These are phyloP conservation scores for Misopates orontium DNA, from an alignment of 257 asterid species.

Conservation along the genomic window DNA sequence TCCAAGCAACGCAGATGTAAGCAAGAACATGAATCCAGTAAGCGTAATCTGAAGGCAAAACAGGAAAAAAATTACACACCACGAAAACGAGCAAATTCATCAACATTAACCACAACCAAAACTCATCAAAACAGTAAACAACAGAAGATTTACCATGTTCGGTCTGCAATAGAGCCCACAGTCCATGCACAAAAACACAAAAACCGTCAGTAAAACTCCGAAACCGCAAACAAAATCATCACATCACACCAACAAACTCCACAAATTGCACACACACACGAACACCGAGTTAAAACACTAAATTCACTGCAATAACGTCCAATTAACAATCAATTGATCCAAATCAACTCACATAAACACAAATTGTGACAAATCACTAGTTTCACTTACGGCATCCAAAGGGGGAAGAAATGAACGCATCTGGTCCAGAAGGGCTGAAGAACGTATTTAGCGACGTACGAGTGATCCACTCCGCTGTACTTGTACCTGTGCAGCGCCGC, in stretches of 20 bases:
- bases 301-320: too few species aligned
- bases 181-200: slow-evolving; percentile 39
- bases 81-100: slow-evolving; percentile 7
- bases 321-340: background rate
- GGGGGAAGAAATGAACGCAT: slow-evolving; percentile 82
- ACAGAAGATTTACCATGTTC: slow-evolving; percentile 60
- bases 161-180: slow-evolving; percentile 64
- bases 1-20: slow-evolving; percentile 73
- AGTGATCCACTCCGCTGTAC: slow-evolving; percentile 93
- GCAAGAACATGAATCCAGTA: slow-evolving; percentile 69
- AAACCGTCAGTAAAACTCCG: slow-evolving; percentile 17
- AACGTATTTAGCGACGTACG: slow-evolving; percentile 74
- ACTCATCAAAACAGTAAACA: background rate
- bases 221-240: too few species aligned
- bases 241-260: too few species aligned
- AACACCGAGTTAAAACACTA: too few species aligned
- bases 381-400: slow-evolving; percentile 91
- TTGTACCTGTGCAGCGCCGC: slow-evolving; percentile 80
- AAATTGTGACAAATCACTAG: too few species aligned
- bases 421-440: slow-evolving; percentile 94
- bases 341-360: background rate
- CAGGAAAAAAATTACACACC: slow-evolving; percentile 11
- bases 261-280: too few species aligned
- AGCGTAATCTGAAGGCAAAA: slow-evolving; percentile 75
- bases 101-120: slow-evolving; percentile 6